Evolutionary conservation across 805 yeast species (phyloP).

Genomic region (Candida cerambycidarum): DNA sequence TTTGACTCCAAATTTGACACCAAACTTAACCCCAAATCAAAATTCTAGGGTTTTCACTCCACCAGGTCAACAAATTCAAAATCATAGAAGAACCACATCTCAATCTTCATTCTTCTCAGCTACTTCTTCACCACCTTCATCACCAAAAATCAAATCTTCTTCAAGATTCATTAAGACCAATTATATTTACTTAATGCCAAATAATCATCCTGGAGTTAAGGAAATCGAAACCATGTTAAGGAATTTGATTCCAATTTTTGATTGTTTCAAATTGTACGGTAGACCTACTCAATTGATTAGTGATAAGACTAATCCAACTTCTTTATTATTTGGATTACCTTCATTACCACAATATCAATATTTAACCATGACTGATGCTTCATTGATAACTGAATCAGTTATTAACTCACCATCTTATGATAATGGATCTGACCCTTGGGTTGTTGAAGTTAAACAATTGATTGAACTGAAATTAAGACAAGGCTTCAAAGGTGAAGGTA

Average conservation of each 20-base stretch:
- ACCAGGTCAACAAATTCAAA: constrained; percentile 5
- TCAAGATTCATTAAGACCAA: constrained; percentile 22
- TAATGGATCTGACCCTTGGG: constrained; percentile 28
- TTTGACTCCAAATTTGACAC: constrained; percentile 1
- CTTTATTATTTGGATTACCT: constrained; percentile 74
- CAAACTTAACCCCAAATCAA: neutral
- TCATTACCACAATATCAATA: constrained; percentile 68
- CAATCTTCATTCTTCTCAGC: constrained; percentile 17
- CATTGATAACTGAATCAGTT: constrained; percentile 22
- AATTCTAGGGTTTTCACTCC: neutral
- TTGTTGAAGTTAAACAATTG: constrained; percentile 20
- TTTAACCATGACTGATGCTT: constrained; percentile 25
- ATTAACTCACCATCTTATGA: constrained; percentile 22
- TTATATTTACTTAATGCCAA: constrained; percentile 68
- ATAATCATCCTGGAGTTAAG: constrained; percentile 67
- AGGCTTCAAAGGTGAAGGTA: constrained; percentile 36
- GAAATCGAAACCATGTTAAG: constrained; percentile 74
- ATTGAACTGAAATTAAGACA: constrained; percentile 16
- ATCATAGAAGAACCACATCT: constrained; percentile 15
- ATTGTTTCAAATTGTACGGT: constrained; percentile 70
- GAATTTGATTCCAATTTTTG: constrained; percentile 65
- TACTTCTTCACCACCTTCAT: constrained; percentile 17
- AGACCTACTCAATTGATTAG: constrained; percentile 73
- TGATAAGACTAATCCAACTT: constrained; percentile 62
- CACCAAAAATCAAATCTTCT: constrained; percentile 20